Evolutionary conservation across 768 basidiomycete species (phyloP), one percentile per base, ranked within the genome.

Genomic region (Lyophyllum atratum): DNA sequence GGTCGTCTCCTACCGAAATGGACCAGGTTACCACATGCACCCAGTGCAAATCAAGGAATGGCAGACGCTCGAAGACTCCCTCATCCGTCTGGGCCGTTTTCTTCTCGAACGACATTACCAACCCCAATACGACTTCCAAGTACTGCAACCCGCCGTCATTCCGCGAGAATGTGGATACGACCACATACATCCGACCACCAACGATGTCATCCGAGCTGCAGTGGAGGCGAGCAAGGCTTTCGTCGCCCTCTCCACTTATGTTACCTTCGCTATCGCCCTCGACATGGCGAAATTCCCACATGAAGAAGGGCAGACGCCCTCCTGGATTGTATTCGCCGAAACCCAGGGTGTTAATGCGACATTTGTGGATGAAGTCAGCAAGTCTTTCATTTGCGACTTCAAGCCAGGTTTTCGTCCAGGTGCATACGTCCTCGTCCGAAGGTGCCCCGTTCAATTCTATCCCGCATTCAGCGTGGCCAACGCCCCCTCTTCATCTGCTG

Each of bases 241-340:
- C 37, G 15, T 55, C 2, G 12, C 15, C 3, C 45, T 59, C 10
- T 6, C 49, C 0, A 24, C 44, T 8, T 59, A 52, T 22, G 22
- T 55, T 1, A 55, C 58, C 3, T 55, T 55, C n/a, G 24, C 54
- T 14, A 55, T 59, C 11, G 50, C 50, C 0, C n/a, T 59, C 1
- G 54, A 59, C 24, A 22, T 59, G 22, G 26, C 59, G 2, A 8
- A 3, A 1, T 7, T 22, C 28, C 54, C 45, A 2, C 5, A 25
- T 15, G 2, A 10, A 9, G 2, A 9, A 8, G 34, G 40, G 3
- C 22, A 34, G 6, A n/a, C 46, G 1, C 54, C 59, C 8, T 21
- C 25, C 17, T 59, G 50, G 54, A 1, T 59, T 1, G 39, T 25
- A 3, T 59, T n/a, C 14, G 50, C 50, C 2, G 34, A 47, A 31